Conservation (phyloP, 768 basidiomycete species). For the Amanita rubescens region DNA sequence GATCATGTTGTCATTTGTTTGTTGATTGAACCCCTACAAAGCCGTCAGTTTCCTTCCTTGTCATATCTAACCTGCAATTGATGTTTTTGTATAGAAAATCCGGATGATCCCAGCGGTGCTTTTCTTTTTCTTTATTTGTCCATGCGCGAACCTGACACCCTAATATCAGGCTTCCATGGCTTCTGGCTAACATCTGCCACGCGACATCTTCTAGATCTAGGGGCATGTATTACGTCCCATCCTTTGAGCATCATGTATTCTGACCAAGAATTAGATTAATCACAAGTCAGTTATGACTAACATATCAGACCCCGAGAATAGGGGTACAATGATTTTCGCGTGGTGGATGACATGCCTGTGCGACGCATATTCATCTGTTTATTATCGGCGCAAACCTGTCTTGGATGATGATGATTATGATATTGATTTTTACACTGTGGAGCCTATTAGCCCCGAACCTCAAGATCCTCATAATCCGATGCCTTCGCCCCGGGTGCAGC, state of each 20-base stretch:
- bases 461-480: constrained; percentile 36
- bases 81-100: constrained; percentile 46
- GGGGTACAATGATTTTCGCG: constrained; percentile 83
- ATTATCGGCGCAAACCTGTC: constrained; percentile 80
- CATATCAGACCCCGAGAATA: constrained; percentile 66
- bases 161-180: constrained; percentile 61
- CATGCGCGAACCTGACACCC: constrained; percentile 13
- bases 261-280: constrained; percentile 50
- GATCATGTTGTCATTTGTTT: constrained; percentile 81
- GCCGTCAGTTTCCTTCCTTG: constrained; percentile 54
- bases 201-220: constrained; percentile 70
- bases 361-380: constrained; percentile 78
- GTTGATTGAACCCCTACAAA: constrained; percentile 78
- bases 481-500: constrained; percentile 69
- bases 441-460: constrained; percentile 45
- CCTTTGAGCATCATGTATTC: constrained; percentile 8
- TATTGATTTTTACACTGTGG: constrained; percentile 79
- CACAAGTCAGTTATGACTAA: constrained; percentile 72
- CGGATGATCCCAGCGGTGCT: constrained; percentile 63
- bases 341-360: constrained; percentile 91
- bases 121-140: constrained; percentile 9
- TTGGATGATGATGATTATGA: constrained; percentile 88
- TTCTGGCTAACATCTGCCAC: constrained; percentile 81
- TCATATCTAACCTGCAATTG: constrained; percentile 8
- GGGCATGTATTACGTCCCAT: constrained; percentile 35